Percentiles rank a stretch among this genome's conserved stretches.
Evolutionary conservation across 1,284 basidiomycete genomes (phyloP).

Genomic region (Lentinus polychrous): DNA sequence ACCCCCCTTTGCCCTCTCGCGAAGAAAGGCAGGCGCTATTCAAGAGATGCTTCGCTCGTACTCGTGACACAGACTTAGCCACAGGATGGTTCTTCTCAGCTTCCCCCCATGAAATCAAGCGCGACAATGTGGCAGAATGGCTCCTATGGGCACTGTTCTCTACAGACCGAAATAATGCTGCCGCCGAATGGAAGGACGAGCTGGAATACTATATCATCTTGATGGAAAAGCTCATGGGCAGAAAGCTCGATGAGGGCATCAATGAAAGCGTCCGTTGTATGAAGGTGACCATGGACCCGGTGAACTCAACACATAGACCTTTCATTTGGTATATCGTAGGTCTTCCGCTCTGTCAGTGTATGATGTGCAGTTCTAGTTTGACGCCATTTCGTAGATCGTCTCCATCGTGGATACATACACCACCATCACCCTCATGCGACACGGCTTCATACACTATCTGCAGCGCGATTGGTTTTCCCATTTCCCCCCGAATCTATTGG

Average conservation of each 20-base stretch:
- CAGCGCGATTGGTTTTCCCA: conserved; percentile 29
- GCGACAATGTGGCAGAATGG: conserved; percentile 53
- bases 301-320: conserved; percentile 46
- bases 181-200: conserved; percentile 41
- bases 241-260: conserved; percentile 32
- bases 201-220: conserved; percentile 36
- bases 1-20: conserved; percentile 33
- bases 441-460: conserved; percentile 51
- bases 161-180: conserved; percentile 21
- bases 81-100: conserved; percentile 48
- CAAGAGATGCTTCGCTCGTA: conserved; percentile 33
- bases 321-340: conserved; percentile 56
- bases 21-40: conserved; percentile 43
- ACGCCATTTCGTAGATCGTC: conserved; percentile 44
- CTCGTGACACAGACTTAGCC: conserved; percentile 29
- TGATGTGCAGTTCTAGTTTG: not conserved
- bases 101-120: conserved; percentile 24
- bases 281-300: conserved; percentile 49
- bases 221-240: conserved; percentile 32
- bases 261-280: conserved; percentile 35
- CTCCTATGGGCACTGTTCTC: conserved; percentile 58
- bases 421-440: conserved; percentile 27
- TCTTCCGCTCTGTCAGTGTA: conserved; percentile 8
- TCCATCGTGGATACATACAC: conserved; percentile 41
- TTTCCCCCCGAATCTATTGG: conserved; percentile 49